Base-by-base conservation (phyloP, 495 filamentous ascomycete species). In the Bathelium albidoporum region DNA sequence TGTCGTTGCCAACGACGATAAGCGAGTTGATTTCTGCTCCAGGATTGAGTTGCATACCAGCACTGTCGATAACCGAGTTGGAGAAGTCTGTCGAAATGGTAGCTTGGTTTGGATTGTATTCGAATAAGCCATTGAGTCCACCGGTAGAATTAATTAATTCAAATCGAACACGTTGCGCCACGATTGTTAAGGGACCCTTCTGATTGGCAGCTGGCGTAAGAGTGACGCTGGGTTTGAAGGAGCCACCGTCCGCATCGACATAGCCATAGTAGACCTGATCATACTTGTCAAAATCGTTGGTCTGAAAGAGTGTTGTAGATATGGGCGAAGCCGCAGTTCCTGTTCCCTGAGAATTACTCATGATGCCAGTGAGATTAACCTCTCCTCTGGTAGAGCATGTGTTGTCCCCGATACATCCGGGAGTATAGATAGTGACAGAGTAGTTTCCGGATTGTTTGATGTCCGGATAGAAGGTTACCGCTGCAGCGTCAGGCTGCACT, bases 261-360 rank as follows among this genome's bases (percentile, higher is more conserved):
- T 82, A 82, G 9, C 91, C 95, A 63, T 83, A 85, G 72, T 91
- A 96, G 63, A 97, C 84, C 62, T 86, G 84, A 69, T 97, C 95
- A 66, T 94, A 96, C 74, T 97, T 99, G 76, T 96, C 90, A 70
- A 86, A 90, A 66, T 90, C 76, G 74, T 97, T 97, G 20, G 91
- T 96, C 76, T 99, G 95, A 71, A 80, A 93, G 14, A 95, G 72
- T 16, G 75, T 72, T 0, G 81, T 75, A 18, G 79, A 71, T 12
- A 78, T 63, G 31, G 81, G 74, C 62, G 76, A 32, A 28, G 44
- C 64, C 9, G 73, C 65, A 34, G 81, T 79, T 18, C 65, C 79
- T 32, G 77, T 79, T 1, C 81, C 78, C 29, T n/a, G 22, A 29
- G 49, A 9, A 29, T 55, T 29, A 11, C 45, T 61, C 73, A 91